Base-by-base conservation (phyloP, 2,329 filamentous ascomycete species). In the Acrocalymma vagum region DNA sequence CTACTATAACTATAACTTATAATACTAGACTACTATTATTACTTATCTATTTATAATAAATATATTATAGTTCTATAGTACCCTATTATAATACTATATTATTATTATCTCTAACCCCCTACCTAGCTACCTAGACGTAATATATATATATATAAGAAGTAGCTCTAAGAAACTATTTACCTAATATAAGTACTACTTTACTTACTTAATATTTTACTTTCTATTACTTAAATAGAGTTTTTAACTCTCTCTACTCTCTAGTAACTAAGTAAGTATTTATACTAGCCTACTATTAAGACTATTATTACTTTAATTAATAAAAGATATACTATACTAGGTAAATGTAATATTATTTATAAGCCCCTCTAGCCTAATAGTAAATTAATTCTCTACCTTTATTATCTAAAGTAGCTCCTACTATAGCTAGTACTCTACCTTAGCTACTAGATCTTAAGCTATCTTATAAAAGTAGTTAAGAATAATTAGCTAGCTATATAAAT, bases 1-100 rank as follows among this genome's bases (percentile, higher is more conserved):
- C 26, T 24, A 44, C 36, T 60, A 29, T 11, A 36, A 58, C 41
- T 55, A 33, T 15, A 27, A 57, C 53, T 63, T 63, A 22, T 61
- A 14, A 46, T 61, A 63, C 20, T 38, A 23, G 18, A 50, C 42
- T 0, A 62, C 48, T 9, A 38, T 45, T 6, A 62, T 51, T 1
- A 62, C 38, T n/a, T 45, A 17, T 14, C 49, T 30, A 9, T 55
- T 28, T 15, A 57, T 30, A 7, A 55, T 29, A 24, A 60, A 57
- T 26, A 60, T 42, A 25, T 61, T 61, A 3, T 38, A 25, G 42
- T 59, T 33, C 17, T 21, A 22, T 11, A 49, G 34, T 10, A 50
- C 34, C 6, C 53, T 35, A 30, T 59, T 58, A 9, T 21, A 22
- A 36, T 50, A 48, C 15, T 41, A 35, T 6, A 55, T 32, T 9